Percentiles rank a stretch among this genome's conserved stretches.
Conservation (phyloP, 2,329 filamentous ascomycete genomes). For the Dendryphion nanum region DNA sequence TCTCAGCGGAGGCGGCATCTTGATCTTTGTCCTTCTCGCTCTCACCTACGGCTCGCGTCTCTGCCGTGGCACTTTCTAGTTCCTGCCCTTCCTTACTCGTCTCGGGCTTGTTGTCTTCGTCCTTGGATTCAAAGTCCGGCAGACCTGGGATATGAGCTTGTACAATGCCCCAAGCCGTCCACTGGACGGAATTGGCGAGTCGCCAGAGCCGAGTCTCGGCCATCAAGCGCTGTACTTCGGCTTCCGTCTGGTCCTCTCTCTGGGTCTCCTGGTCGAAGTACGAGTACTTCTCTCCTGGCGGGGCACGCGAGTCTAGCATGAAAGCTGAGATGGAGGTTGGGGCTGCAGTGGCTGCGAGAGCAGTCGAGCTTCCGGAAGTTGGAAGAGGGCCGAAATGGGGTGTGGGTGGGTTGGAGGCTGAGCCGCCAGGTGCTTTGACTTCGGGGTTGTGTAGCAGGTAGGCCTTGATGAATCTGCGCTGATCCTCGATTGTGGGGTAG, state of each 20-base stretch:
- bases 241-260: constrained; percentile 59
- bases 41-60: constrained; percentile 20
- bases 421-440: constrained; percentile 57
- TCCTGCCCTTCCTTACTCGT: constrained; percentile 6
- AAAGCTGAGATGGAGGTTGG: constrained; percentile 57
- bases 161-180: constrained; percentile 95
- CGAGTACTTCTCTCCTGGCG: constrained; percentile 32
- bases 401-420: constrained; percentile 46
- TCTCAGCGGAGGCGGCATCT: constrained; percentile 19
- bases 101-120: constrained; percentile 3
- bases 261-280: constrained; percentile 49
- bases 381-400: constrained; percentile 27
- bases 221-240: constrained; percentile 67
- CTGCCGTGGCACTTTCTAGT: constrained; percentile 26
- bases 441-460: constrained; percentile 81
- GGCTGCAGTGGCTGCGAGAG: constrained; percentile 30
- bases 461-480: constrained; percentile 78
- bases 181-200: constrained; percentile 80
- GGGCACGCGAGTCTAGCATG: constrained; percentile 66
- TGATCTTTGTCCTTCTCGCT: constrained; percentile 18
- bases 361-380: constrained; percentile 32
- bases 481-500: constrained; percentile 80
- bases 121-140: constrained; percentile 47
- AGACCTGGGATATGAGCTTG: constrained; percentile 84
- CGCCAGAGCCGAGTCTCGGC: constrained; percentile 84